These are phyloP conservation scores for Castanea mollissima DNA, from an alignment of 306 rosid species.

Conservation along the genomic window DNA sequence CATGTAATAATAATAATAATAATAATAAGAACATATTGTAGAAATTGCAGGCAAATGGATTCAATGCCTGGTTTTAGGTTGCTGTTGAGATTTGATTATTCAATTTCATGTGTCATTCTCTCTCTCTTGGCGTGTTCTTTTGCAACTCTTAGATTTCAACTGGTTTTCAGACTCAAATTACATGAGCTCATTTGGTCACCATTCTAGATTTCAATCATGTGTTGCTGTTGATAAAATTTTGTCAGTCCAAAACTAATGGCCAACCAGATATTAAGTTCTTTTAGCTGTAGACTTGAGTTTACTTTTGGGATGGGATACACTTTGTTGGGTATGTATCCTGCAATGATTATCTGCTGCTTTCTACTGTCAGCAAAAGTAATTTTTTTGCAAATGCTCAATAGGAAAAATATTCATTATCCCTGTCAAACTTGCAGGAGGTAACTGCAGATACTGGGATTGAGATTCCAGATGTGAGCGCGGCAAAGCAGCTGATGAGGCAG, in stretches of 20 bases:
- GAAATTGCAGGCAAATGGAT: not conserved
- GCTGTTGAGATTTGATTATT: not conserved
- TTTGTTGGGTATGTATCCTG: not conserved
- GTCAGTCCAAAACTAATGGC: not conserved
- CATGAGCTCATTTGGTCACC: not conserved
- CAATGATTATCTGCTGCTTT: not conserved
- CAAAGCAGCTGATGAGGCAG: conserved; percentile 75
- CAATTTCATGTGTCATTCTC: not conserved
- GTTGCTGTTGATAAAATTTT: not conserved
- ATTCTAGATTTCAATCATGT: not conserved
- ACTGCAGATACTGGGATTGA: conserved; percentile 71
- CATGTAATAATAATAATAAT: not conserved
- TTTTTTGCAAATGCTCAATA: not conserved
- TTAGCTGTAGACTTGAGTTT: not conserved
- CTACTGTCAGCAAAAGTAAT: not conserved
- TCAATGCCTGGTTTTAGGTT: not conserved
- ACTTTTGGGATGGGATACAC: not conserved
- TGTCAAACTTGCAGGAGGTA: conserved; percentile 61
- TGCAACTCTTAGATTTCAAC: not conserved
- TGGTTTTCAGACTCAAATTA: not conserved
- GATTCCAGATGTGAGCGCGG: conserved; percentile 54
- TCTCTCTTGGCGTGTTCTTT: not conserved
- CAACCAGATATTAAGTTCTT: not conserved
- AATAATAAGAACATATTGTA: not conserved
- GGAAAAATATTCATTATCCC: not conserved